A percentile compares a stretch with the other conserved stretches of the same genome.
Conservation (phyloP, 108 stramenopile species). For the Pinguiococcus pyrenoidosus region DNA sequence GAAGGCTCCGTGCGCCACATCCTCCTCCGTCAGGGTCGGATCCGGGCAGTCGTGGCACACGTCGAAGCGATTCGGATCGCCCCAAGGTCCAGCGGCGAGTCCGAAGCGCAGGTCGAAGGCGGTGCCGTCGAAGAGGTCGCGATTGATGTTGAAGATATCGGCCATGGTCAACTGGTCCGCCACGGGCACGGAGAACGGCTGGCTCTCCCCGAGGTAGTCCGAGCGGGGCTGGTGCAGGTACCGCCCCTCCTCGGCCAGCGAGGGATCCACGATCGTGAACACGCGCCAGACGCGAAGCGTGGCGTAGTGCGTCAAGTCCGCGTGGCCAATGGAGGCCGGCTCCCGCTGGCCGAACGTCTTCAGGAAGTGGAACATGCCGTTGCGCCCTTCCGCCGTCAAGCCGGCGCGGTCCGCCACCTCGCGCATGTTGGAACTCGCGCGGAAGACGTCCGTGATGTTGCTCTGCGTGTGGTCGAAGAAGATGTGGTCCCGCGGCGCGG, state of each 20-base stretch:
- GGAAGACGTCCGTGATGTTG: no score
- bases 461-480: no score
- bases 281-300: constrained; percentile 39
- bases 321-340: constrained; percentile 16
- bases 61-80: no score
- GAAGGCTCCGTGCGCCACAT: constrained; percentile 4
- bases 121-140: constrained; percentile 61
- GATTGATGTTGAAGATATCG: constrained; percentile 43
- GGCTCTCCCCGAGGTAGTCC: constrained; percentile 42
- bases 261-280: constrained; percentile 2
- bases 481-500: constrained; percentile 53
- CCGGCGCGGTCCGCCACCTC: constrained; percentile 44
- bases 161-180: constrained; percentile 15
- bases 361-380: no score
- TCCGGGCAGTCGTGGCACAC: no score
- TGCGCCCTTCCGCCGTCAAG: constrained; percentile 34
- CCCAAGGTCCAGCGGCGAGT: constrained; percentile 26
- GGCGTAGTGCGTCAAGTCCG: constrained; percentile 22
- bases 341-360: no score
- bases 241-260: no score
- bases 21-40: no score
- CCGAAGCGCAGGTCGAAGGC: constrained; percentile 36
- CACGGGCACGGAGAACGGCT: constrained; percentile 46
- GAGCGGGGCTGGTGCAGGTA: no score
- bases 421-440: no score